Base-by-base conservation (phyloP, 2,329 filamentous ascomycete genomes). In the Ophiostoma himal-ulmi region DNA sequence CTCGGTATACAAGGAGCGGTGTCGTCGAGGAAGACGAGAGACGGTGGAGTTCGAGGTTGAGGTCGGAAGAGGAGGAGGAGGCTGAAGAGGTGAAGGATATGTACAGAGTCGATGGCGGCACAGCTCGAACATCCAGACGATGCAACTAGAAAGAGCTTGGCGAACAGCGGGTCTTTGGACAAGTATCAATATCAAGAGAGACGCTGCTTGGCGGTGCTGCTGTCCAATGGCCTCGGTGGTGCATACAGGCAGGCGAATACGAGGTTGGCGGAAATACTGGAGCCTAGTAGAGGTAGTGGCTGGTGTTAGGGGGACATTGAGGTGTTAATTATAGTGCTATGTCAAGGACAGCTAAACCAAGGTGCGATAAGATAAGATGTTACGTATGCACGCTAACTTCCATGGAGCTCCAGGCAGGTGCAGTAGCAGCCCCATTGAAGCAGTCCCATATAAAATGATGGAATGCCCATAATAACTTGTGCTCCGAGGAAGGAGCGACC, bases 301-400 rank as follows among this genome's bases (percentile, higher is more conserved):
- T 62, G 17, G 62, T 39, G 62, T 41, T 57, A 14, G 52, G 52
- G 22, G 11, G 52, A 20, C 36, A 39, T 36, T 41, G 30, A 37
- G 30, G 60, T 37, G 34, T 30, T 26, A 30, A 20, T 30, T 26
- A 30, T n/a, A 57, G n/a, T 30, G 57, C 57, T 64, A 34, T 20
- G 13, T 13, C n/a, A 5, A 26, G n/a, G 52, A n/a, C 14, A 48
- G 44, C 44, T 48, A 48, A 48, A 36, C 14, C 17, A 34, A 37
- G 44, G 30, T 22, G 17, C 57, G 70, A 73, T 73, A 68, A 72
- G 72, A 73, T 73, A 72, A 67, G 64, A 69, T 64, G 57, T 66
- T 72, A 70, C 70, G 70, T 72, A 68, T 68, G 68, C 57, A 52
- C 64, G 68, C 72, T 69, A 48, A 57, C 52, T 57, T 22, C n/a